phyloP scores from a whole-genome alignment of 2,329 filamentous ascomycete genomes.

The Phoma sp. region DNA sequence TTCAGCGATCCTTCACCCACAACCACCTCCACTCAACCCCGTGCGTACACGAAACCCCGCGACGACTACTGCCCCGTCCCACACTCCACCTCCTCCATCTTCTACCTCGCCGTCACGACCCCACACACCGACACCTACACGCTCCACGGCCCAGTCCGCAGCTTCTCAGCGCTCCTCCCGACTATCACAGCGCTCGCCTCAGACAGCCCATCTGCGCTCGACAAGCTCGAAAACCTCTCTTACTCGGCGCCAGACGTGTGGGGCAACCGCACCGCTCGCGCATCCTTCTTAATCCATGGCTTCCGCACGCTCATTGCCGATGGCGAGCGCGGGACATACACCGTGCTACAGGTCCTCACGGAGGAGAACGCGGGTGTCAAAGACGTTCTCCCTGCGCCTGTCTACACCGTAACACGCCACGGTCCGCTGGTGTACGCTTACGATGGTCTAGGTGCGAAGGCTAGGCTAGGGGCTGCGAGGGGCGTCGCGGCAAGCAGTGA shows the following conservation, averaged over 20 bases:
- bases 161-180: slow-evolving; percentile 27
- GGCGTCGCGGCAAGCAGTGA: slow-evolving; percentile 10
- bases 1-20: too few species aligned
- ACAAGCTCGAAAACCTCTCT: slow-evolving; percentile 21
- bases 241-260: slow-evolving; percentile 6
- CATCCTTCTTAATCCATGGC: slow-evolving; percentile 9
- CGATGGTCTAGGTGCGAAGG: background rate
- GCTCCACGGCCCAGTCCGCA: slow-evolving; percentile 24
- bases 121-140: slow-evolving; percentile 29
- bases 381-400: slow-evolving; percentile 17
- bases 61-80: slow-evolving; percentile 20
- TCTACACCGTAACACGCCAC: slow-evolving; percentile 24
- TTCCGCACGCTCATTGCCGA: slow-evolving; percentile 23
- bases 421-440: slow-evolving; percentile 22
- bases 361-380: slow-evolving; percentile 18
- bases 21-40: background rate
- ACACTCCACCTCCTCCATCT: slow-evolving; percentile 18
- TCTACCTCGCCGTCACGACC: slow-evolving; percentile 32
- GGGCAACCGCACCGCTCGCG: slow-evolving; percentile 6
- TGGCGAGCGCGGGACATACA: slow-evolving; percentile 24
- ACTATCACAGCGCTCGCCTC: slow-evolving; percentile 17
- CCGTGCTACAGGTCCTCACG: slow-evolving; percentile 17
- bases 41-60: slow-evolving; percentile 13
- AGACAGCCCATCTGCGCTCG: slow-evolving; percentile 29
- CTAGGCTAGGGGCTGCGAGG: background rate